Evolutionary conservation across 2,329 filamentous ascomycete species (phyloP), one percentile per base, ranked within the genome.

Genomic region (Fusarium sp.): DNA sequence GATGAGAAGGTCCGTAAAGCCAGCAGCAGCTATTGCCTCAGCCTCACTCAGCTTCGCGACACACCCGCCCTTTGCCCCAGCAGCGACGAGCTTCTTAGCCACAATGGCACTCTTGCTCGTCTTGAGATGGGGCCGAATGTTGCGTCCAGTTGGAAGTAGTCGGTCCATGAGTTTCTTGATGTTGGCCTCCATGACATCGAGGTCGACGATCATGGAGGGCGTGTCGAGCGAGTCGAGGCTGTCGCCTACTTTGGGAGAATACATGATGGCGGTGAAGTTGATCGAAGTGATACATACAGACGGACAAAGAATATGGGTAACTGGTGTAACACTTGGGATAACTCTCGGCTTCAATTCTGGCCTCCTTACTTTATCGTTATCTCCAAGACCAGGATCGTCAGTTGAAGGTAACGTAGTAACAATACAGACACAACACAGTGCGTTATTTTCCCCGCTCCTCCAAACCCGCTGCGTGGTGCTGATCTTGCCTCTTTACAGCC

Each of bases 121-220:
- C 26, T 76, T 76, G 1, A 76, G 54, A 22, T 76, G 74, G 4
- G 74, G 71, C 4, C 74, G 48, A 12, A 76, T 62, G 3, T 80
- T 78, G 28, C 84, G 73, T 1, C 85, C 85, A 12, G 64, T 68
- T 0, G 86, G 85, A 0, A 86, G 79, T 1, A 89, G 83, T 13
- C 78, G 80, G 18, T 76, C 74, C 77, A 88, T 83, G 17, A 88
- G 81, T 39, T 84, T 86, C 17, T 80, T 69, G 70, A 89, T 85
- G 77, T 89, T 89, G 71, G 79, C 71, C 66, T 89, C 86, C 85
- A 88, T 87, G 8, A 86, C 78, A 63, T 86, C 83, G 15, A 89
- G 82, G 58, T 89, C 84, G 51, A 88, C 87, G 50, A 89, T 83
- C 86, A 89, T 89, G 59, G 86, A 88, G 2, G 87, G 87, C 0